Base-by-base conservation (phyloP, 1,284 basidiomycete genomes). In the Trametes versicolor region DNA sequence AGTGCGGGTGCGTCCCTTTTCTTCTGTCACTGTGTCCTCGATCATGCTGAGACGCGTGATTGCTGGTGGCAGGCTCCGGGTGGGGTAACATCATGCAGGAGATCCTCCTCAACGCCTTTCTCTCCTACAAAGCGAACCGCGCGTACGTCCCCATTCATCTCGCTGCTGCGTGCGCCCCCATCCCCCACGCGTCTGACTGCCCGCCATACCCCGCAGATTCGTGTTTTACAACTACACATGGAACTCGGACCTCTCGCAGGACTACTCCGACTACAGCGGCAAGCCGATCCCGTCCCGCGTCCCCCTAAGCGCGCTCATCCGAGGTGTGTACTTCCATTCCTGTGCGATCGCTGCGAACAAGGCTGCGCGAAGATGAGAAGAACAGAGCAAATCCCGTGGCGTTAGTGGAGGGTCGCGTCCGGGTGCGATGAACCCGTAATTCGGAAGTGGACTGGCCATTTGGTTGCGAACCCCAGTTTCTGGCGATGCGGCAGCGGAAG, bases 191-290 rank as follows among this genome's bases (percentile, higher is more conserved):
- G 21, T 41, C 50, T 60, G 50, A 52, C 10, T 29, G 25, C 37
- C 12, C 12, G 17, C 32, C 34, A 21, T 47, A 29, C 32, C 29
- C 32, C n/a, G 37, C 32, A 74, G 77, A 17, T 89, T 82, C 66
- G 88, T 91, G 2, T 90, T 90, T 64, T 84, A 89, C 63, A 88
- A 90, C 70, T 90, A 89, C 65, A 82, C 82, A 21, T 90, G 88
- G 88, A 74, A 73, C 49, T 61, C 62, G 29, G 59, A 72, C 43
- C 51, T 58, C 27, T 54, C 60, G 15, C 13, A 49, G 15, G 70
- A 71, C 54, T 77, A 73, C 58, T 62, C 74, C 4, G 62, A 68
- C 48, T 75, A 69, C 60, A 60, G 84, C 81, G 19, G 82, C 79
- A 67, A 74, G 76, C 7, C 82, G 81, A 56, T 77, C 82, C 86